Evolutionary conservation across 2,329 filamentous ascomycete species (phyloP).

Genomic region (Intubia oerlemansii): DNA sequence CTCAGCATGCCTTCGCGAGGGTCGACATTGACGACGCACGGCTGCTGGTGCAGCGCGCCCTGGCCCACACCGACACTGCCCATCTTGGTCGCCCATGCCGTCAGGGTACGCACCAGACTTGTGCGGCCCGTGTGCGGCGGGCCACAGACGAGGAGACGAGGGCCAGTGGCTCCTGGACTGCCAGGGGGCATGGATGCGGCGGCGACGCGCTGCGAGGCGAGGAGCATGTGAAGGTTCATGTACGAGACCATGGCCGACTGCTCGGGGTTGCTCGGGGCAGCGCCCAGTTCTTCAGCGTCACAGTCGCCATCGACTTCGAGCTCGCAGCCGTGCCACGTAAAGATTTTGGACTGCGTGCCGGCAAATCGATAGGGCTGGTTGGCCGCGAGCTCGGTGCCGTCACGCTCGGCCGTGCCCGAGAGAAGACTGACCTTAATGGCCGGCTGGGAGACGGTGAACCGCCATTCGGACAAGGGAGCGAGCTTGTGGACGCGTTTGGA

Average conservation of each 20-base stretch:
- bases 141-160: slow-evolving; percentile 69
- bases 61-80: slow-evolving; percentile 12
- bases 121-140: slow-evolving; percentile 67
- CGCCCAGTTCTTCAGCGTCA: slow-evolving; percentile 36
- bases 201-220: slow-evolving; percentile 49
- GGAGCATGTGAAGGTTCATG: slow-evolving; percentile 71
- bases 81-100: slow-evolving; percentile 56
- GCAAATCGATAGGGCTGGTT: slow-evolving; percentile 64
- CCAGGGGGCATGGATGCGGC: slow-evolving; percentile 22
- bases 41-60: slow-evolving; percentile 26
- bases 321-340: slow-evolving; percentile 79
- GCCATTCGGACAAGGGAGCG: slow-evolving; percentile 50
- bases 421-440: slow-evolving; percentile 37
- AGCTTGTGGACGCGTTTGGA: slow-evolving; percentile 28
- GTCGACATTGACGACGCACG: slow-evolving; percentile 69
- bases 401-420: slow-evolving; percentile 73
- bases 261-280: slow-evolving; percentile 1
- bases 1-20: slow-evolving; percentile 59
- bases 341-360: slow-evolving; percentile 68
- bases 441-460: slow-evolving; percentile 45
- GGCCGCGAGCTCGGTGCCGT: slow-evolving; percentile 78
- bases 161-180: slow-evolving; percentile 33
- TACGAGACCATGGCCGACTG: slow-evolving; percentile 56
- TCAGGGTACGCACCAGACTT: slow-evolving; percentile 53
- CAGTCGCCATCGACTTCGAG: slow-evolving; percentile 51